Evolutionary conservation across 371 early-diverging fungal species (phyloP), one percentile per base, ranked within the genome.

Genomic region (Syncephalastrum monosporum): DNA sequence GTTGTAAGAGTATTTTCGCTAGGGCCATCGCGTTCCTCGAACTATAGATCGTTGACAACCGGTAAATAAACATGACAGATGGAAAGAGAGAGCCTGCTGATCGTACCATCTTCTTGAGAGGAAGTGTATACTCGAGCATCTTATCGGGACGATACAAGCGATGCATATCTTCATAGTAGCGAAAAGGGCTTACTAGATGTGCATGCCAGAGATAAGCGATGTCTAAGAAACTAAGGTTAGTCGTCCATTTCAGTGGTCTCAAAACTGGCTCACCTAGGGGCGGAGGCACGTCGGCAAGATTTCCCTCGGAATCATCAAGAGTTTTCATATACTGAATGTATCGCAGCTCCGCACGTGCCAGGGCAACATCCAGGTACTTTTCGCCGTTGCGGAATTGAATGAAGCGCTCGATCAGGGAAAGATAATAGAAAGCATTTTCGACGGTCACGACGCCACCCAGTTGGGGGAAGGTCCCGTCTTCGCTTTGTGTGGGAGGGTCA

Each of bases 171-270:
- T 63, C 63, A 15, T 42, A 53, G 49, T 58, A 63, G 21, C 63
- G 48, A 8, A 63, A 29, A 19, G 63, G 63, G 17, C 59, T 59
- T 15, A 63, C 49, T 47, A 59, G 42, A 42, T 63, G 63, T 10
- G 63, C 59, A 23, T 63, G 63, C 63, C 63, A 63, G n/a, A 52
- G 48, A 33, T 60, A 63, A 4, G 63, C 63, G 15, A 62, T 24
- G 47, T 62, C 63, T 62, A n/a, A 15, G 38, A 10, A 33, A 33
- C 44, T 16, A 49, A 47, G 3, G n/a, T 19, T 25, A 42, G 33
- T 12, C 49, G 16, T 14, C 14, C 15, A 4, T 8, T 10, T 42
- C 13, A 21, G 17, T 25, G 16, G 16, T 13, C 6, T 5, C n/a
- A 50, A 15, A 25, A n/a, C 7, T 5, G 10, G n/a, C 56, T 56